Evolutionary conservation across 2,329 filamentous ascomycete genomes (phyloP).

Genomic region (Epicoccum nigrum): DNA sequence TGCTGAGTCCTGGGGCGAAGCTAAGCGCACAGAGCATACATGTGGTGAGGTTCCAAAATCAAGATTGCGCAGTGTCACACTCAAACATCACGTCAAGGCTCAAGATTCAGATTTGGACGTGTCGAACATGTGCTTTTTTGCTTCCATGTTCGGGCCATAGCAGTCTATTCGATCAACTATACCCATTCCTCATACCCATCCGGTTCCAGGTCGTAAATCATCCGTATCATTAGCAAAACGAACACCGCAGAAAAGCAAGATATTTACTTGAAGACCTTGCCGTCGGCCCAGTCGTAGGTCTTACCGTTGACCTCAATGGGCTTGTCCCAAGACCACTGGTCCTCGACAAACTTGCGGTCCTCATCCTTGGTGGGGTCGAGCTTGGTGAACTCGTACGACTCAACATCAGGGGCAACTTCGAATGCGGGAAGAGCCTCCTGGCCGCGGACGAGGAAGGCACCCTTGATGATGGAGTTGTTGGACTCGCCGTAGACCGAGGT

Average conservation of each 20-base stretch:
- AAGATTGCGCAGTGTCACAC: not conserved
- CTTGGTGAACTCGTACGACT: conserved; percentile 97
- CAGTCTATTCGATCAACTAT: conserved; percentile 35
- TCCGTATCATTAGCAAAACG: conserved; percentile 40
- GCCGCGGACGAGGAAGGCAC: conserved; percentile 93
- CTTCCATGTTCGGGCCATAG: conserved; percentile 33
- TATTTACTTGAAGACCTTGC: conserved; percentile 98
- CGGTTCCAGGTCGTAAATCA: conserved; percentile 43
- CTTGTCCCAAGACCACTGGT: conserved; percentile 92
- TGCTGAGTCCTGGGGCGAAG: not conserved
- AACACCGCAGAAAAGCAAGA: conserved; percentile 25
- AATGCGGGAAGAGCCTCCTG: conserved; percentile 86
- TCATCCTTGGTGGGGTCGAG: conserved; percentile 86
- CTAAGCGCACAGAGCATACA: not conserved
- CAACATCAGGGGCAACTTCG: conserved; percentile 94
- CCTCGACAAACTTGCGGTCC: conserved; percentile 84
- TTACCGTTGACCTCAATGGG: conserved; percentile 81
- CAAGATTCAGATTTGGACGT: conserved; percentile 20
- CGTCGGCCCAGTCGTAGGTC: conserved; percentile 84
- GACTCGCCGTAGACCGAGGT: conserved; percentile 86
- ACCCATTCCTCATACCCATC: conserved; percentile 34
- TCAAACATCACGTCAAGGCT: not conserved
- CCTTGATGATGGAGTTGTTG: conserved; percentile 89
- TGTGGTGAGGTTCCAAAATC: not conserved
- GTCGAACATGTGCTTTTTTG: conserved; percentile 38